A percentile compares a stretch with the other conserved stretches of the same genome.
phyloP scores from a whole-genome alignment of 306 rosid genomes.

The Quercus gilva region DNA sequence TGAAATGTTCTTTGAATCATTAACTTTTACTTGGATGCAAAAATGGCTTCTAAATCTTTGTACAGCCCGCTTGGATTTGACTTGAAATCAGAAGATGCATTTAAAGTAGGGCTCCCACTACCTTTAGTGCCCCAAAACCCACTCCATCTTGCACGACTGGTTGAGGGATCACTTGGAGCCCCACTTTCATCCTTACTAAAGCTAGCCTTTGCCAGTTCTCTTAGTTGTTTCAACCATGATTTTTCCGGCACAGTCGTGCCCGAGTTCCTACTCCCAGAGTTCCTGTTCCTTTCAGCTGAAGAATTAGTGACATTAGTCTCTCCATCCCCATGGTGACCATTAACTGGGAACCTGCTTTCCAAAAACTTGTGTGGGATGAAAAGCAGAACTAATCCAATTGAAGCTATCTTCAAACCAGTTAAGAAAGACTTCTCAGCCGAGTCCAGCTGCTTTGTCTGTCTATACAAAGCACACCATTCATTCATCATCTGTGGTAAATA shows the following conservation, averaged over 20 bases:
- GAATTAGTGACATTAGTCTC: conserved; percentile 20
- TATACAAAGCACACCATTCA: conserved; percentile 78
- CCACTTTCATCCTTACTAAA: conserved; percentile 61
- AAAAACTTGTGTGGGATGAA: conserved; percentile 60
- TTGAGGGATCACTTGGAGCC: conserved; percentile 59
- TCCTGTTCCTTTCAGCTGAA: conserved; percentile 26
- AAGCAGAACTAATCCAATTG: conserved; percentile 51
- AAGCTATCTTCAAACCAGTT: conserved; percentile 58
- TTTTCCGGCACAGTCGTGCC: conserved; percentile 38
- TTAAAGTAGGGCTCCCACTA: conserved; percentile 56
- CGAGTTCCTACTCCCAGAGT: conserved; percentile 46
- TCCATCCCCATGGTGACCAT: conserved; percentile 15
- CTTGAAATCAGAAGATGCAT: conserved; percentile 50
- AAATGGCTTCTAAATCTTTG: conserved; percentile 87
- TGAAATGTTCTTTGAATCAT: background rate
- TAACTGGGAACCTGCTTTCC: conserved; percentile 51
- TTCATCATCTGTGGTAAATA: conserved; percentile 54
- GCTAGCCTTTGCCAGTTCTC: conserved; percentile 69
- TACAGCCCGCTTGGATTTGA: conserved; percentile 50
- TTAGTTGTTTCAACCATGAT: conserved; percentile 65
- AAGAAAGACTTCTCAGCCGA: conserved; percentile 50
- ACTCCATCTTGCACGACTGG: conserved; percentile 58
- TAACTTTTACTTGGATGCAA: conserved; percentile 67
- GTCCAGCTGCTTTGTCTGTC: conserved; percentile 60
- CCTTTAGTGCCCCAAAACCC: conserved; percentile 58